A percentile compares a stretch with the other conserved stretches of the same genome.
phyloP scores from a whole-genome alignment of 1,284 basidiomycete species.

The Pascua sp. region DNA sequence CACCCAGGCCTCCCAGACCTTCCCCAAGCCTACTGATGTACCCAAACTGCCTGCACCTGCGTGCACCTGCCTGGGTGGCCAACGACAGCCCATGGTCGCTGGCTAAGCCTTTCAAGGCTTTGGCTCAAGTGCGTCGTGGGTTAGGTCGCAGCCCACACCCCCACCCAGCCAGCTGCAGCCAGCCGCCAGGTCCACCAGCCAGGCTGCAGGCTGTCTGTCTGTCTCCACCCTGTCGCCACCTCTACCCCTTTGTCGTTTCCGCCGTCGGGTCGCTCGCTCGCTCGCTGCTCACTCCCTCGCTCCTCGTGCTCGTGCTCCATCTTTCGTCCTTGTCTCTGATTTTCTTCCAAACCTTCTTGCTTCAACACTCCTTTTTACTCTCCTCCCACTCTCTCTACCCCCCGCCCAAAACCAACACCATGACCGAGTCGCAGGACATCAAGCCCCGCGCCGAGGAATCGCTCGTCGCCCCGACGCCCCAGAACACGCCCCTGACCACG shows the following conservation, averaged over 20 bases:
- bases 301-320: not conserved
- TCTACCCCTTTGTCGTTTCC: too few relatives aligned
- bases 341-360: not conserved
- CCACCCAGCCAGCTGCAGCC: not conserved
- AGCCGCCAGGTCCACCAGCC: not conserved
- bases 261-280: not conserved
- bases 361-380: not conserved
- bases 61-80: too few relatives aligned
- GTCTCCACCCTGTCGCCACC: too few relatives aligned
- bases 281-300: not conserved
- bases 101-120: too few relatives aligned
- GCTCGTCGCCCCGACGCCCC: conserved; percentile 65
- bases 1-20: not conserved
- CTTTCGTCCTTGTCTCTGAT: not conserved
- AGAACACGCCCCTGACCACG: conserved; percentile 72
- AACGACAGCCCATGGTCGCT: too few relatives aligned
- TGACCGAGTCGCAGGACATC: conserved; percentile 45
- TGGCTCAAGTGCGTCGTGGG: too few relatives aligned
- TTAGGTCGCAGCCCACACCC: too few relatives aligned
- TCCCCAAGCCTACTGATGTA: not conserved
- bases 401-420: conserved; percentile 14
- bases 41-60: too few relatives aligned
- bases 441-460: conserved; percentile 31
- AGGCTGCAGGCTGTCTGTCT: not conserved
- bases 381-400: not conserved